Evolutionary conservation across 306 rosid genomes (phyloP).

Genomic region (Hippophae tibetana): DNA sequence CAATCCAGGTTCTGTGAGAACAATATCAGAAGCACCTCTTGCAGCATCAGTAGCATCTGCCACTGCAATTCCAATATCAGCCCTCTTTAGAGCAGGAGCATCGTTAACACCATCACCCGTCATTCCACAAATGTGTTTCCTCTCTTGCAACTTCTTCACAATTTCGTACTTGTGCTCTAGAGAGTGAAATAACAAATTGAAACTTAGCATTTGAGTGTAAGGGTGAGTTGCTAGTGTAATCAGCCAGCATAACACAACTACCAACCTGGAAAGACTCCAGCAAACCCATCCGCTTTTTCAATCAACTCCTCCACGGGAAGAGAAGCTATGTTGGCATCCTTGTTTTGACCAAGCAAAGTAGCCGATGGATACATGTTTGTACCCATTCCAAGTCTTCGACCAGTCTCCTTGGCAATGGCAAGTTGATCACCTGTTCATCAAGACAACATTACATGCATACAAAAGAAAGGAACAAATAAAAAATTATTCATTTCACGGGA

Average conservation of each 20-base stretch:
- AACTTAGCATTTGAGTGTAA: neutral
- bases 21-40: constrained; percentile 92
- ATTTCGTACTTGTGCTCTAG: constrained; percentile 94
- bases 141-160: constrained; percentile 90
- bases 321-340: constrained; percentile 72
- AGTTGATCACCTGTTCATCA: constrained; percentile 75
- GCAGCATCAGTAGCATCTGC: constrained; percentile 99
- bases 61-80: constrained; percentile 96
- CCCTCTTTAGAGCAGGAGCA: constrained; percentile 98
- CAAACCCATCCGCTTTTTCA: constrained; percentile 97
- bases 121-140: constrained; percentile 98
- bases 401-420: constrained; percentile 97
- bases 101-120: constrained; percentile 99
- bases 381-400: constrained; percentile 98
- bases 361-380: constrained; percentile 97
- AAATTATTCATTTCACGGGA: neutral
- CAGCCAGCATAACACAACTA: constrained; percentile 3
- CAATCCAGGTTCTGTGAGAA: constrained; percentile 92
- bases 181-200: constrained; percentile 10
- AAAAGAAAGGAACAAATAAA: constrained; percentile 5
- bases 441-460: constrained; percentile 7
- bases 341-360: constrained; percentile 87
- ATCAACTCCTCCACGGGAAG: constrained; percentile 91
- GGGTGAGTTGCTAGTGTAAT: neutral
- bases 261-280: constrained; percentile 97